phyloP scores from a whole-genome alignment of 805 yeast species.

The Lipomyces yamanashiensis region DNA sequence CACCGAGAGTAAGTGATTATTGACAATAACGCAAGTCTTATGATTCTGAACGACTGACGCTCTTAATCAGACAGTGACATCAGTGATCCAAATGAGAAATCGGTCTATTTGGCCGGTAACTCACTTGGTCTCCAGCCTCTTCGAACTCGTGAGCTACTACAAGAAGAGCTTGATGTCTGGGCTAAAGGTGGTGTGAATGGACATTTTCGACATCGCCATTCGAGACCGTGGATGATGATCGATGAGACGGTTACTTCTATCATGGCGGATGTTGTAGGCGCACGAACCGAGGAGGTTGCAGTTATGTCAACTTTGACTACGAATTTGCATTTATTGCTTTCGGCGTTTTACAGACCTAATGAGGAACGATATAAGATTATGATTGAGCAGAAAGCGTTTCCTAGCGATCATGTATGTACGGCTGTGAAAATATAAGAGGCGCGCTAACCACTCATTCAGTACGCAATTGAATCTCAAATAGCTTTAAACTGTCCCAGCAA shows the following conservation, averaged over 20 bases:
- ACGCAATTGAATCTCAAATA: conserved; percentile 78
- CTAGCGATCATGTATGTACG: conserved; percentile 66
- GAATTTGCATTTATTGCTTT: conserved; percentile 74
- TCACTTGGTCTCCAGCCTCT: conserved; percentile 91
- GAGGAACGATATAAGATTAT: conserved; percentile 64
- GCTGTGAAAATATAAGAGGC: too few relatives aligned
- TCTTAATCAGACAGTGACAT: conserved; percentile 5
- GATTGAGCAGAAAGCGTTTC: conserved; percentile 87
- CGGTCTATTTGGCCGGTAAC: conserved; percentile 81
- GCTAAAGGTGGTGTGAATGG: conserved; percentile 77
- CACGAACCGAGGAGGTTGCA: conserved; percentile 75
- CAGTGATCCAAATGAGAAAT: conserved; percentile 18
- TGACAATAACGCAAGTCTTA: neutral
- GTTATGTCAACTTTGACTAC: conserved; percentile 85
- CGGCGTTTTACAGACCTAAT: conserved; percentile 74
- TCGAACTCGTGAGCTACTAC: conserved; percentile 59
- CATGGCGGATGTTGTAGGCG: conserved; percentile 79
- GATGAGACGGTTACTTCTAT: conserved; percentile 76
- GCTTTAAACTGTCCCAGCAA: conserved; percentile 60
- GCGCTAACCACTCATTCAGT: conserved; percentile 42
- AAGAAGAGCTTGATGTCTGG: conserved; percentile 82
- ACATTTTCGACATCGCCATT: conserved; percentile 64
- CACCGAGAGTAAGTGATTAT: conserved; percentile 19
- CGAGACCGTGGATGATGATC: conserved; percentile 80
- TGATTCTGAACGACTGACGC: neutral